phyloP scores from a whole-genome alignment of 306 rosid species.

The Sicyos edulis region DNA sequence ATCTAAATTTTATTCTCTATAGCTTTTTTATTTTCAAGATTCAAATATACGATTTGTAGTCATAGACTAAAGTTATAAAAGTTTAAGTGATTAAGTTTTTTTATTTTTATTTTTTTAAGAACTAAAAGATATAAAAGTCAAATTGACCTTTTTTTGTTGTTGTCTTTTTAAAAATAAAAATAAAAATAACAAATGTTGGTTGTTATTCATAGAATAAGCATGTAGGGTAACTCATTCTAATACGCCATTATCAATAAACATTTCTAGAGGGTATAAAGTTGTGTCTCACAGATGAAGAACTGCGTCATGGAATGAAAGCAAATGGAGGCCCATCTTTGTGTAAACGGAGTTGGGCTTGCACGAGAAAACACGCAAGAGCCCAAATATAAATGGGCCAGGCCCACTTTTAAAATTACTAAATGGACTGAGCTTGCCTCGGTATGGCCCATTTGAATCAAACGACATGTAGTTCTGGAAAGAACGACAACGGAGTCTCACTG shows the following conservation, averaged over 20 bases:
- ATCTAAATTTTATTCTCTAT: too few relatives aligned
- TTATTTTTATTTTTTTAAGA: too few relatives aligned
- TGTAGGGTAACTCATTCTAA: too few relatives aligned
- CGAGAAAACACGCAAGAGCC: background rate
- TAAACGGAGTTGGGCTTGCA: background rate
- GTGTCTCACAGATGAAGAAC: background rate
- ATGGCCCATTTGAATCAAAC: background rate
- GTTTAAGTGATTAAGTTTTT: too few relatives aligned
- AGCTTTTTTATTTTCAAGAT: too few relatives aligned
- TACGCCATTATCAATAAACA: background rate
- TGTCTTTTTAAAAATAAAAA: too few relatives aligned
- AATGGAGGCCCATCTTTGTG: background rate
- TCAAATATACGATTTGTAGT: too few relatives aligned
- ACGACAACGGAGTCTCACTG: slow-evolving; percentile 5
- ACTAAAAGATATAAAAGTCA: too few relatives aligned
- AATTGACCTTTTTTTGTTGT: too few relatives aligned
- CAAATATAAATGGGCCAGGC: background rate
- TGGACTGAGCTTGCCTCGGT: background rate
- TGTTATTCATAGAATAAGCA: too few relatives aligned
- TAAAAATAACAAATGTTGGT: too few relatives aligned
- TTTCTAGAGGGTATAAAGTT: background rate
- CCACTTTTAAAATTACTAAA: background rate
- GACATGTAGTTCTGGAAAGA: background rate
- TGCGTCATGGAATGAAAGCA: background rate
- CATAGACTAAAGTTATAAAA: too few relatives aligned